Percentiles rank a stretch among this genome's conserved stretches.
phyloP scores from a whole-genome alignment of 306 rosid genomes.

The Corylus heterophylla region DNA sequence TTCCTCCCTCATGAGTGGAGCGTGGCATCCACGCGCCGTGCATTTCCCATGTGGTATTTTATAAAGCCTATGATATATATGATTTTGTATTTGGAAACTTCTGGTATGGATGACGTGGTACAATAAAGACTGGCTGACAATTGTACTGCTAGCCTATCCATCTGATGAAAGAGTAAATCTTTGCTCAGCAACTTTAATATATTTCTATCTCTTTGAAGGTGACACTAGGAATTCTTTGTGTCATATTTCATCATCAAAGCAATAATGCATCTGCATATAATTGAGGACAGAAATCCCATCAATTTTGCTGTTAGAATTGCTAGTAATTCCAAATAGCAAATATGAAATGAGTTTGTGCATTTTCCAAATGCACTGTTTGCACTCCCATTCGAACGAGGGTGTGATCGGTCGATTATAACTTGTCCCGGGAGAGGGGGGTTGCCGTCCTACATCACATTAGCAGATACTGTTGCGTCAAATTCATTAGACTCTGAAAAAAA shows the following conservation, averaged over 20 bases:
- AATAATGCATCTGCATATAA: neutral
- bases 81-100: slow-evolving; percentile 17
- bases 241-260: neutral
- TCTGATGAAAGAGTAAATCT: slow-evolving; percentile 7
- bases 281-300: neutral
- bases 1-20: slow-evolving; percentile 29
- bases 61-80: slow-evolving; percentile 9
- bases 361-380: too few relatives aligned
- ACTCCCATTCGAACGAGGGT: too few relatives aligned
- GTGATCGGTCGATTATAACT: too few relatives aligned
- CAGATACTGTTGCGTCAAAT: neutral
- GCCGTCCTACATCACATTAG: too few relatives aligned
- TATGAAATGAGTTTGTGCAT: too few relatives aligned
- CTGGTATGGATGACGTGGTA: neutral
- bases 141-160: slow-evolving; percentile 23
- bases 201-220: neutral
- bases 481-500: neutral
- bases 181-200: neutral
- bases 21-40: slow-evolving; percentile 11
- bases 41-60: slow-evolving; percentile 12
- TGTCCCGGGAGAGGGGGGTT: too few relatives aligned
- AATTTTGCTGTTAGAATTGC: too few relatives aligned
- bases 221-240: neutral
- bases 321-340: too few relatives aligned
- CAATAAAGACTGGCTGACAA: slow-evolving; percentile 15